These are phyloP conservation scores for Amanita exitialis DNA, from an alignment of 768 basidiomycete genomes.

Conservation along the genomic window DNA sequence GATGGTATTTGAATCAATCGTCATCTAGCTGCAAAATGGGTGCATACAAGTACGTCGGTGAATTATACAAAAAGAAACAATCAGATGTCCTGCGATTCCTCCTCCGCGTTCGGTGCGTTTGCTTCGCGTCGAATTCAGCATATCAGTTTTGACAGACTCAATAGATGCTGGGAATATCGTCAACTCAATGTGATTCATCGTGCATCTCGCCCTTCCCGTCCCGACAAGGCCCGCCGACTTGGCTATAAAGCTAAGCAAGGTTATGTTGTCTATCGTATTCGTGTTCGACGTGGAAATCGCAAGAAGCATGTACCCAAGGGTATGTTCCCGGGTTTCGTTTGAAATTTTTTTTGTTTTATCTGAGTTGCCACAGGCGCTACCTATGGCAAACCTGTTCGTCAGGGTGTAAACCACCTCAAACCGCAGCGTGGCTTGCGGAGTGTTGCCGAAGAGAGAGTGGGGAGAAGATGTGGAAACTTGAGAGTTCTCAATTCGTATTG, in stretches of 20 bases:
- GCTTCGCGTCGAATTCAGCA: not conserved
- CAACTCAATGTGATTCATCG: constrained; percentile 98
- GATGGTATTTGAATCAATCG: not conserved
- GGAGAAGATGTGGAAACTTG: constrained; percentile 90
- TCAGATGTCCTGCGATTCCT: constrained; percentile 96
- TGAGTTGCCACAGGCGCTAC: constrained; percentile 74
- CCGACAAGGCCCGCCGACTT: constrained; percentile 96
- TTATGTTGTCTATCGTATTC: constrained; percentile 94
- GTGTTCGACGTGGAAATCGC: constrained; percentile 96
- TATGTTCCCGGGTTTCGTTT: constrained; percentile 20
- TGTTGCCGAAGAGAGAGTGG: constrained; percentile 97
- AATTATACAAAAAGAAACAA: constrained; percentile 98
- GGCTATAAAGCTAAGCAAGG: constrained; percentile 99
- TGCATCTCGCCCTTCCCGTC: constrained; percentile 94
- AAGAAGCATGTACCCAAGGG: constrained; percentile 99
- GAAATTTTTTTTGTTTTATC: not conserved
- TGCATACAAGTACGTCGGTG: constrained; percentile 93
- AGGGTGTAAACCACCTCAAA: constrained; percentile 99
- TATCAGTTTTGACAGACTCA: not conserved
- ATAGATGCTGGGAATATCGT: constrained; percentile 96
- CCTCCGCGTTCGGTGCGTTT: constrained; percentile 81
- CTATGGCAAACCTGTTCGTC: constrained; percentile 97
- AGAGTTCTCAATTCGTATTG: constrained; percentile 98
- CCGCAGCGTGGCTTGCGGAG: constrained; percentile 89
- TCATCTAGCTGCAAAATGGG: constrained; percentile 57